phyloP scores from a whole-genome alignment of 768 basidiomycete genomes.

The Lentinula guzmanii region DNA sequence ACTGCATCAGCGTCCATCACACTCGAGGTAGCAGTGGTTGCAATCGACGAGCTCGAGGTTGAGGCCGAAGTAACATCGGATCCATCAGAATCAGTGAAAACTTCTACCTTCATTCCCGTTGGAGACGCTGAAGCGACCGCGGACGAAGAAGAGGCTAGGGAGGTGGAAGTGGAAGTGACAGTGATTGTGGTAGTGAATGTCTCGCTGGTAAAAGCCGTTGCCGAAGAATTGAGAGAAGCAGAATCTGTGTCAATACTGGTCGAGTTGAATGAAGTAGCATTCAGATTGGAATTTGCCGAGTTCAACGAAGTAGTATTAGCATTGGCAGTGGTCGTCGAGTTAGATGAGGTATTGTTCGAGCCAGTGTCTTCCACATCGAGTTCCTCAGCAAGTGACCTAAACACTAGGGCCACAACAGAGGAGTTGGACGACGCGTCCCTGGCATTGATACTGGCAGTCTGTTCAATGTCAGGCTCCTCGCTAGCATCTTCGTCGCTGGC shows the following conservation, averaged over 20 bases:
- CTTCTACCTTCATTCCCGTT: not conserved
- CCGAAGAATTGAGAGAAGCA: not conserved
- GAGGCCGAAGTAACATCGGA: not conserved
- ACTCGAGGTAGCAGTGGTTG: not conserved
- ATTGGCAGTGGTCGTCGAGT: not conserved
- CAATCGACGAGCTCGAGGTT: not conserved
- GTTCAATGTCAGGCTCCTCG: not conserved
- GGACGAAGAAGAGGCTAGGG: not conserved
- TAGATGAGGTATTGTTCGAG: not conserved
- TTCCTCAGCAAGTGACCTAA: not conserved
- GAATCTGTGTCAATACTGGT: not conserved
- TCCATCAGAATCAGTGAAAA: not conserved
- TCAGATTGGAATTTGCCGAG: not conserved
- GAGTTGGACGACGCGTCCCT: not conserved
- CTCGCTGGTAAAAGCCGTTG: not conserved
- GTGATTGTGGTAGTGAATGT: conserved; percentile 1
- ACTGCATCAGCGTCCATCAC: not conserved
- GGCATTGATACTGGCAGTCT: not conserved
- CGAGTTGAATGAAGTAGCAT: not conserved
- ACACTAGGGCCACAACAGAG: not conserved
- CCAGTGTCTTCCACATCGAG: not conserved
- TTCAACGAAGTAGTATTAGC: not conserved
- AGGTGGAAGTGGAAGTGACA: not conserved
- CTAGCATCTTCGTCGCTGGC: not conserved
- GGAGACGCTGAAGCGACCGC: not conserved